Base-by-base conservation (phyloP, 2,329 filamentous ascomycete species). In the Trichoderma guizhouense region DNA sequence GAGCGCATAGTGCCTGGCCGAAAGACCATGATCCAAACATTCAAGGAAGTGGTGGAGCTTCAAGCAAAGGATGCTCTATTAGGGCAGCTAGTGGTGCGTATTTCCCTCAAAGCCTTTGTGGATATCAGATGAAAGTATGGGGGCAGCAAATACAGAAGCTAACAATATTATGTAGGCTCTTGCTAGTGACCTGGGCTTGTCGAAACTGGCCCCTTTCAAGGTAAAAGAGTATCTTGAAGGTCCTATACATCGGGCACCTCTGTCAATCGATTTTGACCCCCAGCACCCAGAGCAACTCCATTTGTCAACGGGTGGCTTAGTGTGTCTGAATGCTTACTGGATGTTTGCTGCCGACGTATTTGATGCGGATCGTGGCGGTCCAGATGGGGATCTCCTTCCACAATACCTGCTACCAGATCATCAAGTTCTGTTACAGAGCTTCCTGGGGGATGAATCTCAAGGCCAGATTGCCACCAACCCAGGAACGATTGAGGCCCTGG, bases 51-150 rank as follows among this genome's bases (percentile, higher is more conserved):
- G 15, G 85, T 90, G 53, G 82, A 86, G 53, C 81, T 93, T 36
- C 86, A 89, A 72, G 87, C 87, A 18, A 85, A 88, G 72, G 89
- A 93, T 73, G 87, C 88, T 7, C 86, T 92, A 61, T 86, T 93
- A n/a, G 92, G 92, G 0, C 90, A 94, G 77, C 82, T 95, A 28
- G 90, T 90, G 74, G 89, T 91, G 82, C 79, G 87, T 36, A 8
- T 28, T 32, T 2, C 12, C 2, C 12, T 3, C 2, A 24, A n/a
- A 28, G 5, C n/a, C 9, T 14, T 15, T 5, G 26, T 34, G 26
- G 18, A 34, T 5, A 14, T 64, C 9, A 11, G 3, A 53, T 12
- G 26, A 18, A 11, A 14, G 9, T 3, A 9, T 26, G 3, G 71
- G 70, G 11, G 14, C 14, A 11, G 6, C 5, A 8, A n/a, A 36